phyloP scores from a whole-genome alignment of 1,284 basidiomycete genomes.

The Ustilago cynodontis region DNA sequence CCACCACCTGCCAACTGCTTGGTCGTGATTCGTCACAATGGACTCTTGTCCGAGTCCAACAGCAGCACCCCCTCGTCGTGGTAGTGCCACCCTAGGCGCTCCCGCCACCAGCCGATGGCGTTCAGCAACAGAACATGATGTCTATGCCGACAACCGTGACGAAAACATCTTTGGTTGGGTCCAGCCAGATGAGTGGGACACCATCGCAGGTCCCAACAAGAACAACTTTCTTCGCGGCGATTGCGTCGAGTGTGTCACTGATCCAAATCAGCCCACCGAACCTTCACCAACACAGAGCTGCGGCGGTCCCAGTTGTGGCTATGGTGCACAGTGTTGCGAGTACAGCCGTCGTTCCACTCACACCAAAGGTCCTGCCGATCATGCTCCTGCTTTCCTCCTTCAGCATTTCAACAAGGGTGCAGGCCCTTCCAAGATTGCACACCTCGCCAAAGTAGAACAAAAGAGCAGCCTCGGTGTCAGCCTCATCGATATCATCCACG shows the following conservation, averaged over 20 bases:
- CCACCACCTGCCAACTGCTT: neutral
- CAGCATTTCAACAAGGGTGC: neutral
- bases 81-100: neutral
- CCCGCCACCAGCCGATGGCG: constrained; percentile 9
- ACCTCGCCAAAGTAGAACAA: constrained; percentile 24
- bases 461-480: constrained; percentile 44
- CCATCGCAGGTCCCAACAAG: constrained; percentile 46
- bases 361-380: constrained; percentile 12
- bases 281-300: constrained; percentile 27
- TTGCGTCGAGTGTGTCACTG: constrained; percentile 31
- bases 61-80: constrained; percentile 1
- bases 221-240: constrained; percentile 44
- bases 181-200: constrained; percentile 53
- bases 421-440: constrained; percentile 17
- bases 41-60: neutral
- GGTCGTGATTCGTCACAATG: neutral
- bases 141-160: constrained; percentile 48
- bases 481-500: constrained; percentile 57
- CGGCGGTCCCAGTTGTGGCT: constrained; percentile 45
- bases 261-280: constrained; percentile 10
- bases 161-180: constrained; percentile 56
- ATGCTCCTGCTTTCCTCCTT: constrained; percentile 11
- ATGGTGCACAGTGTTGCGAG: constrained; percentile 49
- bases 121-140: constrained; percentile 44
- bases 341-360: constrained; percentile 43